These are phyloP conservation scores for Phaseolus coccineus DNA, from an alignment of 331 rosid genomes.

Conservation along the genomic window DNA sequence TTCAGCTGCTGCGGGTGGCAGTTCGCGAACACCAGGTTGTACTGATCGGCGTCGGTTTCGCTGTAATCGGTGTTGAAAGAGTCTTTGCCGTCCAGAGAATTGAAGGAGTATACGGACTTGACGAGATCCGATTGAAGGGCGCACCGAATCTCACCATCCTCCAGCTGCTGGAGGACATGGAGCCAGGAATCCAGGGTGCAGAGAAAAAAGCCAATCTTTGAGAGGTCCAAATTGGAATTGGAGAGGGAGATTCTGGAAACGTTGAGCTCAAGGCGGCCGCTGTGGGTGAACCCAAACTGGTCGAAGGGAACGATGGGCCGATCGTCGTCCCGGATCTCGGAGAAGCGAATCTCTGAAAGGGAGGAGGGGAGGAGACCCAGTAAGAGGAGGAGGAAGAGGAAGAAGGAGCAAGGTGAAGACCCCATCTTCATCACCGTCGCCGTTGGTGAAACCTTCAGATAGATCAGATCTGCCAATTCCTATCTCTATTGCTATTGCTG, in stretches of 20 bases:
- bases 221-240: slow-evolving; percentile 60
- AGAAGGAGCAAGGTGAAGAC: slow-evolving; percentile 13
- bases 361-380: background rate
- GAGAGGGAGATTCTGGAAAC: slow-evolving; percentile 63
- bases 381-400: slow-evolving; percentile 39
- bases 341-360: slow-evolving; percentile 58
- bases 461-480: background rate
- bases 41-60: slow-evolving; percentile 83
- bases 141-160: slow-evolving; percentile 66
- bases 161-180: slow-evolving; percentile 73
- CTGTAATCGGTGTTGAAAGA: slow-evolving; percentile 38
- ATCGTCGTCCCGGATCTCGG: slow-evolving; percentile 58
- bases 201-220: slow-evolving; percentile 80
- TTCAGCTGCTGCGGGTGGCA: slow-evolving; percentile 52
- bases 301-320: slow-evolving; percentile 75
- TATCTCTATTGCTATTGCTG: background rate
- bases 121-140: slow-evolving; percentile 70
- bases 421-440: slow-evolving; percentile 15
- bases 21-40: slow-evolving; percentile 81
- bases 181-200: slow-evolving; percentile 77
- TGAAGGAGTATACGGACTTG: slow-evolving; percentile 64
- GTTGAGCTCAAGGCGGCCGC: slow-evolving; percentile 75
- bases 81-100: slow-evolving; percentile 38
- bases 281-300: slow-evolving; percentile 83
- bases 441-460: background rate